phyloP scores from a whole-genome alignment of 108 stramenopile genomes.

The Epipyxis sp. region DNA sequence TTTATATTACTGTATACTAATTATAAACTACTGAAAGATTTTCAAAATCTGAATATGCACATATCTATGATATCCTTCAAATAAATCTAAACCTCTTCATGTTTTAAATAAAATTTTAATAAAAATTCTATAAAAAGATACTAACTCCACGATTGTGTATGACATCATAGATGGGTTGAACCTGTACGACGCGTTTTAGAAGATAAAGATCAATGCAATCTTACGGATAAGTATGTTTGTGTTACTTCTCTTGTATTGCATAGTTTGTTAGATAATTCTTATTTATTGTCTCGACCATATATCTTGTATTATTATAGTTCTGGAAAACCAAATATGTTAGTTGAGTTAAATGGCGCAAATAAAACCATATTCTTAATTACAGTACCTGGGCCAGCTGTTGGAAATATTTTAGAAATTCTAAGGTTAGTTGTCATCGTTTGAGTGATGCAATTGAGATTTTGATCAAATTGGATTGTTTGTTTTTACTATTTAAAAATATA shows the following conservation, averaged over 20 bases:
- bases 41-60: too few species aligned
- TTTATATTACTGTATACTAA: too few species aligned
- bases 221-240: background rate
- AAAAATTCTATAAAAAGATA: background rate
- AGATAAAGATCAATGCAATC: background rate
- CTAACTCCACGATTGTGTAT: background rate
- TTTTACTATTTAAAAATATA: background rate
- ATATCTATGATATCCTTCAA: too few species aligned
- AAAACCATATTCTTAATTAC: constrained; percentile 10
- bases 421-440: too few species aligned
- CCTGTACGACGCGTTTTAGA: background rate
- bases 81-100: too few species aligned
- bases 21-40: too few species aligned
- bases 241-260: background rate
- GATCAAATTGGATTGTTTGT: background rate
- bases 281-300: background rate
- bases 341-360: background rate
- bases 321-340: constrained; percentile 1
- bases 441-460: too few species aligned
- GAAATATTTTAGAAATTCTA: background rate
- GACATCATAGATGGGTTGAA: constrained; percentile 1
- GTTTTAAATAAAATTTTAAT: background rate
- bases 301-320: background rate
- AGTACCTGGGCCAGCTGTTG: background rate
- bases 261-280: background rate